Percentiles rank a stretch among this genome's conserved stretches.
Evolutionary conservation across 2,329 filamentous ascomycete genomes (phyloP).

Genomic region (Cladosporium sp.): DNA sequence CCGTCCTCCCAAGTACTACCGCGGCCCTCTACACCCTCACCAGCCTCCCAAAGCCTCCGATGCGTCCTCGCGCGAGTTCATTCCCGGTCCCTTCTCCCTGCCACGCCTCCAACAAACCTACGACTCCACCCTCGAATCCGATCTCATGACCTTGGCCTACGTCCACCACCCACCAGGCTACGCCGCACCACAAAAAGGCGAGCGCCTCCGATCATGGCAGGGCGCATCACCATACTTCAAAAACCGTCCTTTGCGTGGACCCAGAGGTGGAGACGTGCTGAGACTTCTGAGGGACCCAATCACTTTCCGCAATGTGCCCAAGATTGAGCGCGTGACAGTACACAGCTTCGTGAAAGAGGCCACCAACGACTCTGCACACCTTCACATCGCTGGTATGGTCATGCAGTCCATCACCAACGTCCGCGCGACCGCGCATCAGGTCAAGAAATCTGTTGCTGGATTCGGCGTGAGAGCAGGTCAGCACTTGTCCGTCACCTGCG

Average conservation of each 20-base stretch:
- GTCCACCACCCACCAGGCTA: conserved; percentile 78
- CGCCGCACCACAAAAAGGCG: conserved; percentile 50
- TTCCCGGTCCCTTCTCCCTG: conserved; percentile 84
- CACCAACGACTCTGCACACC: conserved; percentile 64
- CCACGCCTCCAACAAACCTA: conserved; percentile 88
- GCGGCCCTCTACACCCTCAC: conserved; percentile 87
- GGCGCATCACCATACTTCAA: conserved; percentile 91
- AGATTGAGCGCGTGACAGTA: conserved; percentile 74
- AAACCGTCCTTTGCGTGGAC: conserved; percentile 79
- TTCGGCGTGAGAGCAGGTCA: conserved; percentile 72
- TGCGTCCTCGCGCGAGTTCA: conserved; percentile 80
- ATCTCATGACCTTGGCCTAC: conserved; percentile 86
- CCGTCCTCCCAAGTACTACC: conserved; percentile 89
- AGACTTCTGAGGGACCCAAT: conserved; percentile 63
- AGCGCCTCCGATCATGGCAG: conserved; percentile 79
- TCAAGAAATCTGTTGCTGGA: conserved; percentile 65
- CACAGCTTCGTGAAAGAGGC: conserved; percentile 69
- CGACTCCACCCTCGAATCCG: conserved; percentile 76
- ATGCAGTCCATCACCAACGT: conserved; percentile 81
- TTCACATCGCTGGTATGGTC: conserved; percentile 80
- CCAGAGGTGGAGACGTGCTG: conserved; percentile 71
- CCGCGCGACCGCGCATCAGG: conserved; percentile 65
- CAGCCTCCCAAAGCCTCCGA: conserved; percentile 84
- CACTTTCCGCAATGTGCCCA: conserved; percentile 80
- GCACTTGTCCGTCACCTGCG: conserved; percentile 70